Percentiles rank a stretch among this genome's conserved stretches.
These are phyloP conservation scores for Acmispon strigosus DNA, from an alignment of 306 rosid genomes.

Conservation along the genomic window DNA sequence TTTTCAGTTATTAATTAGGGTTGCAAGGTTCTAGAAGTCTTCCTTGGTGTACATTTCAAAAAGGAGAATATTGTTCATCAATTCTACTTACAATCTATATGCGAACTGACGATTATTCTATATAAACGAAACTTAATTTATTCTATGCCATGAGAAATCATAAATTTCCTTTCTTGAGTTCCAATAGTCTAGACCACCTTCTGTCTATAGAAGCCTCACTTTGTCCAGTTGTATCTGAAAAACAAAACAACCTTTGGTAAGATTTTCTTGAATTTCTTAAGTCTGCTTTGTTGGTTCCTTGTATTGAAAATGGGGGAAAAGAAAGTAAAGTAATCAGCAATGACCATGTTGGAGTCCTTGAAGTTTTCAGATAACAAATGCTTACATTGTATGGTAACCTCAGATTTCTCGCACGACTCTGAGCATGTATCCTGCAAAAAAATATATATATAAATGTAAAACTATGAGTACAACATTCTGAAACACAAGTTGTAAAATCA, in stretches of 20 bases:
- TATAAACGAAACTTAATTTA: not conserved
- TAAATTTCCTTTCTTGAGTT: slow-evolving; percentile 38
- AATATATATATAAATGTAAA: not conserved
- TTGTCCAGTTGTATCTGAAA: slow-evolving; percentile 47
- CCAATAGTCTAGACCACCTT: slow-evolving; percentile 74
- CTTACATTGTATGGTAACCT: slow-evolving; percentile 58
- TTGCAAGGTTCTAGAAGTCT: too few species aligned
- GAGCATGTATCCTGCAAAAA: slow-evolving; percentile 80
- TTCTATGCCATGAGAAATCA: not conserved
- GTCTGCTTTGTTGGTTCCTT: not conserved
- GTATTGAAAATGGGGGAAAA: not conserved
- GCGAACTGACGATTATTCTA: slow-evolving; percentile 9
- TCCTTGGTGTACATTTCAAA: not conserved
- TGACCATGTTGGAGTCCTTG: too few species aligned
- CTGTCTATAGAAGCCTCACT: slow-evolving; percentile 38
- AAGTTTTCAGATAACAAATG: not conserved
- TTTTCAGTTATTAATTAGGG: too few species aligned
- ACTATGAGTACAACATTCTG: not conserved
- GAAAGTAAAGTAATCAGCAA: not conserved
- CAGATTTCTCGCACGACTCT: slow-evolving; percentile 66
- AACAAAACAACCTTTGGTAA: not conserved
- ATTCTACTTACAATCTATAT: not conserved
- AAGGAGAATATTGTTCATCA: not conserved
- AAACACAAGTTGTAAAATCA: not conserved
- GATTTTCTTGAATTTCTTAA: not conserved